These are phyloP conservation scores for Pulveroboletus ridleyi DNA, from an alignment of 1,284 basidiomycete genomes.

Conservation along the genomic window DNA sequence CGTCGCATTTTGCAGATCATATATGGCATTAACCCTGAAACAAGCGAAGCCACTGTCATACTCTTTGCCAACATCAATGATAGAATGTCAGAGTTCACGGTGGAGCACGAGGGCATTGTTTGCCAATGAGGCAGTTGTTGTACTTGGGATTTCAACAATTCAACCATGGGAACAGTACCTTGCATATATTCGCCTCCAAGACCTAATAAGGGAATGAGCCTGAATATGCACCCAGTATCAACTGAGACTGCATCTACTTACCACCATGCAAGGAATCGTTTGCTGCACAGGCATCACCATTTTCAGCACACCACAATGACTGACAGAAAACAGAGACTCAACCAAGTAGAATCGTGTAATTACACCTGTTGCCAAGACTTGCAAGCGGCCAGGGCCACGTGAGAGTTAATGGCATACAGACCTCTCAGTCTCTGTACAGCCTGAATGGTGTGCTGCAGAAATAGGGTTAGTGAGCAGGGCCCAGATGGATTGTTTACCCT, in stretches of 20 bases:
- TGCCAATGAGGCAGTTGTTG: conserved; percentile 79
- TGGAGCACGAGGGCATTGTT: conserved; percentile 83
- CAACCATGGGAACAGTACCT: conserved; percentile 34
- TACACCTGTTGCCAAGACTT: conserved; percentile 68
- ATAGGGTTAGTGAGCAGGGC: conserved; percentile 12
- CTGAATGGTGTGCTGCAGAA: conserved; percentile 73
- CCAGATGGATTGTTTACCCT: conserved; percentile 23
- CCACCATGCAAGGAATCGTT: conserved; percentile 88
- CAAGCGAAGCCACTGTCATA: conserved; percentile 86
- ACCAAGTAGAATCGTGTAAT: conserved; percentile 84
- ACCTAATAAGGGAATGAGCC: conserved; percentile 45
- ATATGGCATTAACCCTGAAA: conserved; percentile 74
- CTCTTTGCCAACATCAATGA: conserved; percentile 84
- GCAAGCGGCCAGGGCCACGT: conserved; percentile 76
- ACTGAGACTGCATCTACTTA: conserved; percentile 36
- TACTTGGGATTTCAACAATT: conserved; percentile 45
- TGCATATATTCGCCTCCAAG: conserved; percentile 87
- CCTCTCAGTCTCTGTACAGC: conserved; percentile 73
- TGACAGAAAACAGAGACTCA: conserved; percentile 23
- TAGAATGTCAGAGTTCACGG: conserved; percentile 87
- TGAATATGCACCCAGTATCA: not conserved
- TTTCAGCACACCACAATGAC: conserved; percentile 20
- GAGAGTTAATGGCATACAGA: conserved; percentile 75
- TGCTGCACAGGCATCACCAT: conserved; percentile 45
- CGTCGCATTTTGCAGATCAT: conserved; percentile 52